Evolutionary conservation across 305 asterid species (phyloP), one percentile per base, ranked within the genome.

Genomic region (Fraxinus floribunda): DNA sequence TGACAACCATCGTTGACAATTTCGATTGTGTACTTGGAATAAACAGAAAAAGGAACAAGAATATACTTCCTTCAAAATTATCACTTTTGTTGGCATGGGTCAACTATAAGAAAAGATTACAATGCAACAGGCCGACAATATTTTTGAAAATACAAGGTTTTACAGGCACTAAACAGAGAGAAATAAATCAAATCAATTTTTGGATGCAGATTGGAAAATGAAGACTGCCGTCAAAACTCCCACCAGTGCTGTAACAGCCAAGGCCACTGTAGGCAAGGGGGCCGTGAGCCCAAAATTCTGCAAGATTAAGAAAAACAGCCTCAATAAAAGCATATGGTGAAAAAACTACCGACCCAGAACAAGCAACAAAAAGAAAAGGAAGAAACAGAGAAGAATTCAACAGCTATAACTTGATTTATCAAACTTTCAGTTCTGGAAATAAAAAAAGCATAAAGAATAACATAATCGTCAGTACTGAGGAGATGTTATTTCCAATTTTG

Each of bases 131-230:
- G 55, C 55, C 2, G 55, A 62, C 32, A 18, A 62, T 8, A 62
- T 8, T 22, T 62, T 62, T 62, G 32, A 1, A 62, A 62, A 22
- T 22, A 62, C 71, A 9, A 22, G 32, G 71, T 55, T 62, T 62
- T 68, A 7, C 30, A 57, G 32, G 71, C 32, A 22, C 71, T 62
- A 22, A 22, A 60, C 30, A 20, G 71, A 62, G 2, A 62, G 32
- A 20, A 10, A 30, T 11, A 11, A 68, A 68, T 68, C 20, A 41
- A 77, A 82, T 92, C 88, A 94, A 16, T 46, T 91, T 86, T 89
- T 82, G 73, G 97, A 91, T 36, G 94, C 94, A 60, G 98, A 94
- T 80, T 94, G 97, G 89, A 94, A 93, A 87, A 94, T 94, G 91
- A 94, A 92, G 80, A 94, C 83, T 16, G 97, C 94, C 8, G 97